A percentile compares a stretch with the other conserved stretches of the same genome.
Conservation (phyloP, 768 basidiomycete genomes). For the Collybia sordida region DNA sequence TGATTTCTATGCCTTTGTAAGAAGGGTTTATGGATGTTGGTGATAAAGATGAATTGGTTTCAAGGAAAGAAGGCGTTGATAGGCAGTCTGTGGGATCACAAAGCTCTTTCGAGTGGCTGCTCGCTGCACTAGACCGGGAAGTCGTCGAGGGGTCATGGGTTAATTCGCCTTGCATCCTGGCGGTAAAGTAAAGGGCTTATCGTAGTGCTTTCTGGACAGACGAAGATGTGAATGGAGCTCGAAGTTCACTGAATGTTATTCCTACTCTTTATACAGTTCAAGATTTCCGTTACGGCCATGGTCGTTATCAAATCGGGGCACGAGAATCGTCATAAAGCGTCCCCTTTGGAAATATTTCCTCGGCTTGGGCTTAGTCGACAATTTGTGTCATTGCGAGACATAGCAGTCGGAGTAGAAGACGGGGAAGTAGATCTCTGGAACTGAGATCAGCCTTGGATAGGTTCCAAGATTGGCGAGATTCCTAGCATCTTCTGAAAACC, state of each 20-base stretch:
- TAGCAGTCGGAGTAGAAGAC: conserved; percentile 17
- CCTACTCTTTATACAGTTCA: conserved; percentile 28
- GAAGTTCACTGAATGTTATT: conserved; percentile 5
- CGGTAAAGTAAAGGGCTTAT: not conserved
- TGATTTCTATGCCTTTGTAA: conserved; percentile 25
- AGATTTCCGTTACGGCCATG: conserved; percentile 16
- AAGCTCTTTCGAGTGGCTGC: not conserved
- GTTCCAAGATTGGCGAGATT: conserved; percentile 37
- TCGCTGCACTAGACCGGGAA: not conserved
- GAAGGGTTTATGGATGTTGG: conserved; percentile 14
- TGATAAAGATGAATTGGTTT: not conserved
- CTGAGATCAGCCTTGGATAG: conserved; percentile 25
- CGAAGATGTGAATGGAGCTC: not conserved
- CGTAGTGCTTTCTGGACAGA: not conserved
- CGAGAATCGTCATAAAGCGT: conserved; percentile 19
- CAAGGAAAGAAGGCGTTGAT: conserved; percentile 1
- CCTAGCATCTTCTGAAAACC: conserved; percentile 21
- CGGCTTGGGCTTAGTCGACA: conserved; percentile 18
- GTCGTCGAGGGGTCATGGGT: not conserved
- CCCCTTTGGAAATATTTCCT: conserved; percentile 25
- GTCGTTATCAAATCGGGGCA: conserved; percentile 22
- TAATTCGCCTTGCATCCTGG: too few species aligned
- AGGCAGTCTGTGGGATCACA: too few species aligned
- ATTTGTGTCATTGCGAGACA: conserved; percentile 15
- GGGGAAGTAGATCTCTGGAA: conserved; percentile 26